Percentiles rank a stretch among this genome's conserved stretches.
These are phyloP conservation scores for Erodium texanum DNA, from an alignment of 441 rosid genomes.

Conservation along the genomic window DNA sequence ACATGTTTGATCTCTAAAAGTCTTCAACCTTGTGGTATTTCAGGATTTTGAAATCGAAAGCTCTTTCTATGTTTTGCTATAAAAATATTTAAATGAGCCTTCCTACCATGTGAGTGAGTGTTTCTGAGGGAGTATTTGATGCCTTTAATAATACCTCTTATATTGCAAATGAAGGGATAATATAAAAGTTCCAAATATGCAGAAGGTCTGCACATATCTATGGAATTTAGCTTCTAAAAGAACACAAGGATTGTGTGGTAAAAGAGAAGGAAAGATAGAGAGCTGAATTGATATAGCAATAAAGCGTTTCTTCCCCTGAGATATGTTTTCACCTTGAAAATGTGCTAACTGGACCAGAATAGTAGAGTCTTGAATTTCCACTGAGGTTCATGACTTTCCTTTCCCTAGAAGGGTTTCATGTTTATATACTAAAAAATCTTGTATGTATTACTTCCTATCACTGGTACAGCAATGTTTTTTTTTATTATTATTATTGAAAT, in stretches of 20 bases:
- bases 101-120: not conserved
- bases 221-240: not conserved
- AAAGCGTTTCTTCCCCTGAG: not conserved
- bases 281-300: constrained; percentile 1
- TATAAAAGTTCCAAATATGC: not conserved
- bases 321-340: not conserved
- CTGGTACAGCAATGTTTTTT: not conserved
- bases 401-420: too few relatives aligned
- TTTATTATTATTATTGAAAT: not conserved
- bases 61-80: not conserved
- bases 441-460: not conserved
- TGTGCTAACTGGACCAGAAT: not conserved
- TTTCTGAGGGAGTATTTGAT: not conserved
- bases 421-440: not conserved
- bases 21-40: not conserved
- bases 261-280: not conserved
- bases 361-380: not conserved
- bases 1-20: not conserved
- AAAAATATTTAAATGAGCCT: not conserved
- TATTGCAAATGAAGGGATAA: not conserved
- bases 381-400: not conserved
- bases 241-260: not conserved
- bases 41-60: not conserved
- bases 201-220: not conserved
- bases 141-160: not conserved